Evolutionary conservation across 2,329 filamentous ascomycete species (phyloP).

Genomic region (Xylariaceae sp.): DNA sequence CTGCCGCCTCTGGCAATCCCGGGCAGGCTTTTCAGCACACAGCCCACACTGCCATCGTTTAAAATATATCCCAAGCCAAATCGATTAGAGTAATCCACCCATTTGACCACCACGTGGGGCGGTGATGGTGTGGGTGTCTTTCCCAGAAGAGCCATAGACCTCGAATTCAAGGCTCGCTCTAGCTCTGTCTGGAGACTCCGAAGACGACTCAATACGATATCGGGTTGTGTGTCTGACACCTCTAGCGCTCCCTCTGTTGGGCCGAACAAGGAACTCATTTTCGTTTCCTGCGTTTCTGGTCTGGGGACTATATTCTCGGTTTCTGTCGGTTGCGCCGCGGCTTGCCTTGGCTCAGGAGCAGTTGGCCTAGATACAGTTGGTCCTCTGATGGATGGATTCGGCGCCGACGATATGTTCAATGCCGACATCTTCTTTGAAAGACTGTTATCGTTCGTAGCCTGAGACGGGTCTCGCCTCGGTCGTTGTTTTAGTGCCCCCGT

Average conservation of each 20-base stretch:
- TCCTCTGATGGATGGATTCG: slow-evolving; percentile 7
- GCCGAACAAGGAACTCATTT: slow-evolving; percentile 48
- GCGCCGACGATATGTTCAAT: slow-evolving; percentile 12
- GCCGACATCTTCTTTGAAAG: slow-evolving; percentile 20
- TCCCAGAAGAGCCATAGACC: slow-evolving; percentile 56
- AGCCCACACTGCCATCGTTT: slow-evolving; percentile 75
- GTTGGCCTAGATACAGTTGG: slow-evolving; percentile 7
- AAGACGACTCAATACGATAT: slow-evolving; percentile 52
- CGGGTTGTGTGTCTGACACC: slow-evolving; percentile 52
- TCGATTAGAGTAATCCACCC: slow-evolving; percentile 86
- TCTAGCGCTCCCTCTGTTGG: slow-evolving; percentile 46
- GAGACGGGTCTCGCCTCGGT: slow-evolving; percentile 26
- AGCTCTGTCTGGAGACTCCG: slow-evolving; percentile 54
- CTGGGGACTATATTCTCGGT: slow-evolving; percentile 7
- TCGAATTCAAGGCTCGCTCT: slow-evolving; percentile 57
- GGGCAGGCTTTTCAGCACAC: slow-evolving; percentile 55
- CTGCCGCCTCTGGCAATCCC: slow-evolving; percentile 45
- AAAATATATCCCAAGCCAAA: slow-evolving; percentile 80
- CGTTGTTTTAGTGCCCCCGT: slow-evolving; percentile 31
- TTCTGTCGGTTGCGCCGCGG: slow-evolving; percentile 10
- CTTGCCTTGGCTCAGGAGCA: slow-evolving; percentile 8
- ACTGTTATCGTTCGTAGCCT: slow-evolving; percentile 26
- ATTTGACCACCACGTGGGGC: slow-evolving; percentile 66
- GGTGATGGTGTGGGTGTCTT: slow-evolving; percentile 51
- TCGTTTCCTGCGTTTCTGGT: slow-evolving; percentile 9